Percentiles rank a stretch among this genome's conserved stretches.
Conservation (phyloP, 2,329 filamentous ascomycete genomes). For the Dactylonectria estremocensis region DNA sequence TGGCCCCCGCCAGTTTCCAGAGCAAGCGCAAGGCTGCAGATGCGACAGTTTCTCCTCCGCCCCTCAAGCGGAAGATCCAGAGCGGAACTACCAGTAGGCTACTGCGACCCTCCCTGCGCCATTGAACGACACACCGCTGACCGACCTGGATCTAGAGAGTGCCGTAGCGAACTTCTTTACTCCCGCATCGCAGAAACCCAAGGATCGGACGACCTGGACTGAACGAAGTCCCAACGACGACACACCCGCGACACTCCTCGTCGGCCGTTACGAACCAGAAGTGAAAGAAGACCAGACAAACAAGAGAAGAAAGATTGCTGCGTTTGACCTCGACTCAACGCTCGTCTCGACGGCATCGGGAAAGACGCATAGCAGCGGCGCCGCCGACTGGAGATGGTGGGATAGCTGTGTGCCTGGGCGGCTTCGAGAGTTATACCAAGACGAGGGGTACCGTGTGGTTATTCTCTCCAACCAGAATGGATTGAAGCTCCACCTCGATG, state of each 20-base stretch:
- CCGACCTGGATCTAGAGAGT: conserved; percentile 63
- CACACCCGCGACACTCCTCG: conserved; percentile 73
- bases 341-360: conserved; percentile 86
- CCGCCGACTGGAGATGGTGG: conserved; percentile 97
- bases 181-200: conserved; percentile 86
- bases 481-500: conserved; percentile 79
- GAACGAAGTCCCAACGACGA: conserved; percentile 70
- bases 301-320: conserved; percentile 72
- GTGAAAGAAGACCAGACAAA: conserved; percentile 53
- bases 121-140: conserved; percentile 30
- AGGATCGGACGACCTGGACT: conserved; percentile 81
- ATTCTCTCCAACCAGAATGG: conserved; percentile 93
- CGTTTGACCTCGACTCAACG: conserved; percentile 89
- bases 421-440: conserved; percentile 75
- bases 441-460: conserved; percentile 81
- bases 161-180: conserved; percentile 91
- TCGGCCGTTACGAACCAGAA: conserved; percentile 78
- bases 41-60: conserved; percentile 67
- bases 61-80: conserved; percentile 67
- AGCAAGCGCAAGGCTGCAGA: conserved; percentile 57
- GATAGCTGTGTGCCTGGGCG: conserved; percentile 76
- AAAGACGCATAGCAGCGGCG: conserved; percentile 80
- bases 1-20: conserved; percentile 45
- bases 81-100: conserved; percentile 65
- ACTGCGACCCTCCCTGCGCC: background rate